Conservation (phyloP, 805 yeast species). For the Yarrowia sp. region DNA sequence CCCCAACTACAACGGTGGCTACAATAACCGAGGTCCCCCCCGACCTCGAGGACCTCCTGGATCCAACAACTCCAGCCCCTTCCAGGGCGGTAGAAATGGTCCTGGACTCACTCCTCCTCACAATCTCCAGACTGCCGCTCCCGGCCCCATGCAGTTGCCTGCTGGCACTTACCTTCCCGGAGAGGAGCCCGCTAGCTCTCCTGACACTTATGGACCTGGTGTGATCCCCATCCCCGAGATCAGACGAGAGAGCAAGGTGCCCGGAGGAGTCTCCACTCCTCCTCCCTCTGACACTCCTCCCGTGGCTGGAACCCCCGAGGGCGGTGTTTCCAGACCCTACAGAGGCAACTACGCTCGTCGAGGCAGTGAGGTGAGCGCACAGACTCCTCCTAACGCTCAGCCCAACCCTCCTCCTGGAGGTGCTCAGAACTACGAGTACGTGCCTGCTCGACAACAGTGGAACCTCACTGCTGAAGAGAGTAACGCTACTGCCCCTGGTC, state of each 20-base stretch:
- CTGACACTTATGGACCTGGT: slow-evolving; percentile 45
- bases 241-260: slow-evolving; percentile 40
- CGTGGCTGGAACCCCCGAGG: slow-evolving; percentile 8
- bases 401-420: slow-evolving; percentile 23
- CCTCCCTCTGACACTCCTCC: neutral
- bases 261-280: slow-evolving; percentile 26
- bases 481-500: slow-evolving; percentile 5
- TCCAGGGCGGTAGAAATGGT: slow-evolving; percentile 17
- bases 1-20: slow-evolving; percentile 18
- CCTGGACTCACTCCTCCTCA: slow-evolving; percentile 15
- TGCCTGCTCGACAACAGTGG: slow-evolving; percentile 41
- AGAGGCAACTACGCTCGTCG: slow-evolving; percentile 39
- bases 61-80: slow-evolving; percentile 24
- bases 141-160: slow-evolving; percentile 34
- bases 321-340: slow-evolving; percentile 26
- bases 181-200: slow-evolving; percentile 40
- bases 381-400: slow-evolving; percentile 28
- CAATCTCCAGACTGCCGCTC: slow-evolving; percentile 2
- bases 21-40: slow-evolving; percentile 4
- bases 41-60: slow-evolving; percentile 36
- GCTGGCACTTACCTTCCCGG: slow-evolving; percentile 32
- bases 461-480: slow-evolving; percentile 24
- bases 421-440: slow-evolving; percentile 34
- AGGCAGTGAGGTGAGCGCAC: slow-evolving; percentile 38
- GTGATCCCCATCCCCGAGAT: slow-evolving; percentile 48